Conservation (phyloP, 805 yeast genomes). For the Spathaspora sp. region DNA sequence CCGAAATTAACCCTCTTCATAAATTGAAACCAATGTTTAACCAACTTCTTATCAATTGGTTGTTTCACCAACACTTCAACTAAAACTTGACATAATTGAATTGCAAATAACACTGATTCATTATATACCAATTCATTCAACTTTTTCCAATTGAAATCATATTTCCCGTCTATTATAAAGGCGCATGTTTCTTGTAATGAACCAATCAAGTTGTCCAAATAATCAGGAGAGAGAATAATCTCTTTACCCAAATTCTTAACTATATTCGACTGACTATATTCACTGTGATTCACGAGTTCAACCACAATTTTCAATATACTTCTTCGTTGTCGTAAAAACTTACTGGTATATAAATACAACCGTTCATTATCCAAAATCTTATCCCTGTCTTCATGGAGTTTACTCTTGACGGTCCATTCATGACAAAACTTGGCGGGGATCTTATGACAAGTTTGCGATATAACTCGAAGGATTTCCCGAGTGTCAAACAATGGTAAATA, state of each 20-base stretch:
- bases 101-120: constrained; percentile 31
- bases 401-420: constrained; percentile 17
- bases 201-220: constrained; percentile 17
- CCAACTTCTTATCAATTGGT: constrained; percentile 30
- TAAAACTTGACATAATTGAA: constrained; percentile 33
- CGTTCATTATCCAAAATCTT: constrained; percentile 25
- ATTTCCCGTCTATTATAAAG: constrained; percentile 8
- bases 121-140: constrained; percentile 19
- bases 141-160: constrained; percentile 11
- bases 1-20: constrained; percentile 35
- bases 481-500: constrained; percentile 33
- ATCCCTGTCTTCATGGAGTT: constrained; percentile 34
- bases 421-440: constrained; percentile 27
- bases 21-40: constrained; percentile 53
- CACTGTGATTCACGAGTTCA: constrained; percentile 41
- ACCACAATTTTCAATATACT: constrained; percentile 40
- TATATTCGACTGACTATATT: constrained; percentile 19
- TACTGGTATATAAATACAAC: constrained; percentile 30
- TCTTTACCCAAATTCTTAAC: constrained; percentile 38
- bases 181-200: constrained; percentile 12
- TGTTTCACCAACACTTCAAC: constrained; percentile 38
- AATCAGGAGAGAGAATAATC: constrained; percentile 29
- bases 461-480: constrained; percentile 47
- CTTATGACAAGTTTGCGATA: constrained; percentile 35
- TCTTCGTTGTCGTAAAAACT: constrained; percentile 51